These are phyloP conservation scores for Ensete ventricosum DNA, from an alignment of 176 grass and related monocot species.

Conservation along the genomic window DNA sequence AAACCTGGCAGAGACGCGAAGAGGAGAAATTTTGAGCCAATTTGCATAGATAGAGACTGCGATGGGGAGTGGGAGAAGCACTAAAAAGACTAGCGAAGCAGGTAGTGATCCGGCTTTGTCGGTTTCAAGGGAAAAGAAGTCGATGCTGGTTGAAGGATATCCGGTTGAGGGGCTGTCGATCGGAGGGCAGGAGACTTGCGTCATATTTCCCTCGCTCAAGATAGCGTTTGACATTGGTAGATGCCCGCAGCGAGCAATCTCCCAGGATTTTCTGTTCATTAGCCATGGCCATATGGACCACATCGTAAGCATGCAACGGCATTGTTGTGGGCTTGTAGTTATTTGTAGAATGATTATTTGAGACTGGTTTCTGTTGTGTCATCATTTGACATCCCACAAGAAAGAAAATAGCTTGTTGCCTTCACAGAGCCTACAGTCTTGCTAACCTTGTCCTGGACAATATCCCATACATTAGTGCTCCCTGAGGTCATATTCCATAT, in stretches of 20 bases:
- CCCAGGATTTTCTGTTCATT: slow-evolving; percentile 93
- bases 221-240: slow-evolving; percentile 90
- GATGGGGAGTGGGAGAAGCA: slow-evolving; percentile 1
- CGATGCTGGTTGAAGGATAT: slow-evolving; percentile 51
- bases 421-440: too few relatives aligned
- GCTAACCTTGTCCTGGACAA: too few relatives aligned
- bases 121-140: slow-evolving; percentile 10
- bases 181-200: slow-evolving; percentile 76
- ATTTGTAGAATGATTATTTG: too few relatives aligned
- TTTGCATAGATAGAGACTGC: background rate
- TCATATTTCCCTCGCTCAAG: slow-evolving; percentile 88
- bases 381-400: too few relatives aligned
- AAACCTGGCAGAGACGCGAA: too few relatives aligned
- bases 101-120: background rate
- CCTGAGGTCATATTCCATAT: too few relatives aligned
- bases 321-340: too few relatives aligned
- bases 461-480: too few relatives aligned
- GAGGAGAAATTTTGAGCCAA: background rate
- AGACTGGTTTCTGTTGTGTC: too few relatives aligned
- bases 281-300: slow-evolving; percentile 95
- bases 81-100: background rate
- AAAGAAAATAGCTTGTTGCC: too few relatives aligned
- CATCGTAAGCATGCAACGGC: slow-evolving; percentile 25
- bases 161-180: slow-evolving; percentile 74
- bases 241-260: slow-evolving; percentile 74